Base-by-base conservation (phyloP, 257 asterid species). In the Eucommia ulmoides region DNA sequence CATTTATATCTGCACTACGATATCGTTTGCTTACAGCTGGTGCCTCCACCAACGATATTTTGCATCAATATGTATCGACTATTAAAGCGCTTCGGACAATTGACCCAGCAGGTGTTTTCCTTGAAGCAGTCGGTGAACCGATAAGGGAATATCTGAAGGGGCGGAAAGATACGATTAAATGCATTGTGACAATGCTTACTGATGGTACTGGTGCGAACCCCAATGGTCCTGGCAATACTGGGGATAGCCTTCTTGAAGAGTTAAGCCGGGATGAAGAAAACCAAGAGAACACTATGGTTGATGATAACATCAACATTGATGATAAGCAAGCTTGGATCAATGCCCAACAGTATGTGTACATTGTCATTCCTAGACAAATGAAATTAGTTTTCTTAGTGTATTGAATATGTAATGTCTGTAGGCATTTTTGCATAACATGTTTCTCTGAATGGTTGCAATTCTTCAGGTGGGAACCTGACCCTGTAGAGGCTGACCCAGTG, bases 191-290 rank as follows among this genome's bases (percentile, higher is more conserved):
- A 59, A 85, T 89, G 98, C 94, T 89, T 59, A 83, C 98, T 58
- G 94, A 85, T 83, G 98, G 96, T 53, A 80, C 78, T 63, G 80
- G 92, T 70, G 98, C 88, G 38, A 71, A 77, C 73, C 71, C 91
- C 64, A 73, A 71, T 63, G 93, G 80, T 47, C 73, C 83, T 33
- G 98, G 92, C 52, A 67, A 72, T 60, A 46, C 81, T 23, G 98
- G 96, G 62, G 98, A 89, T 64, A 85, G 96, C 67, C 93, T 89
- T 64, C 94, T 89, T 65, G 98, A 89, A 72, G 96, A 89, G 70
- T 66, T 89, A 71, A 89, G 85, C 62, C 75, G 93, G 64, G 96
- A 89, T 58, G 94, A 89, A 80, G 98, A 89, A 74, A 80, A 76
- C 75, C 96, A 78, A 76, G 98, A 85, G 56, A 83, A 66, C 64